Evolutionary conservation across 768 basidiomycete genomes (phyloP).

Genomic region (Tulasnella sp.): DNA sequence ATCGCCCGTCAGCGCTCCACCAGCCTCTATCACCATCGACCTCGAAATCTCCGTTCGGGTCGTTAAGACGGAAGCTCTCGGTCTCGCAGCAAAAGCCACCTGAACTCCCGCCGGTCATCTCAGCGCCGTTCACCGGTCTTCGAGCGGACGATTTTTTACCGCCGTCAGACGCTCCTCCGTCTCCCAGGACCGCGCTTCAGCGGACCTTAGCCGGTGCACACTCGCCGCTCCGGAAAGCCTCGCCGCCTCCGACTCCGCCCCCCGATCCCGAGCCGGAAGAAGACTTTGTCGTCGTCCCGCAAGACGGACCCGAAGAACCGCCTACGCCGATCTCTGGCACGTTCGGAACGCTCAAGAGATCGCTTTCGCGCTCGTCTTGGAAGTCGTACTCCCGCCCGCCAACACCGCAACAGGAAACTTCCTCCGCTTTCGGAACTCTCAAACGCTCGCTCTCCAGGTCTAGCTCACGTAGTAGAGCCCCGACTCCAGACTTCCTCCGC

Average conservation of each 20-base stretch:
- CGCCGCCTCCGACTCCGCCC: neutral
- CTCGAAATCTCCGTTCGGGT: neutral
- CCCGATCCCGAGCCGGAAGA: constrained; percentile 2
- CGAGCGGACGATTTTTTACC: neutral
- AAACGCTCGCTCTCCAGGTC: neutral
- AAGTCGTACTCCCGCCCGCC: neutral
- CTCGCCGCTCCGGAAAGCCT: neutral
- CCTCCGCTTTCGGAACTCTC: neutral
- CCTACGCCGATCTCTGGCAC: neutral
- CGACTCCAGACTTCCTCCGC: neutral
- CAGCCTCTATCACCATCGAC: neutral
- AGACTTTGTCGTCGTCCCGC: neutral
- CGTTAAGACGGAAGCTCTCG: neutral
- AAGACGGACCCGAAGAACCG: neutral
- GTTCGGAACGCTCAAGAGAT: neutral
- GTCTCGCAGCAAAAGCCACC: constrained; percentile 6
- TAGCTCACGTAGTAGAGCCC: neutral
- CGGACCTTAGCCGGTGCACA: neutral
- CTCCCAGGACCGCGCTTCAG: neutral
- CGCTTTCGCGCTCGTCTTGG: neutral
- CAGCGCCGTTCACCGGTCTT: neutral
- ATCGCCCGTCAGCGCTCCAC: neutral
- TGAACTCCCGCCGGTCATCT: neutral
- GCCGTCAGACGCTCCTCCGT: neutral
- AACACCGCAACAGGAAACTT: neutral